Evolutionary conservation across 306 rosid genomes (phyloP).

Genomic region (Begonia peltatifolia): DNA sequence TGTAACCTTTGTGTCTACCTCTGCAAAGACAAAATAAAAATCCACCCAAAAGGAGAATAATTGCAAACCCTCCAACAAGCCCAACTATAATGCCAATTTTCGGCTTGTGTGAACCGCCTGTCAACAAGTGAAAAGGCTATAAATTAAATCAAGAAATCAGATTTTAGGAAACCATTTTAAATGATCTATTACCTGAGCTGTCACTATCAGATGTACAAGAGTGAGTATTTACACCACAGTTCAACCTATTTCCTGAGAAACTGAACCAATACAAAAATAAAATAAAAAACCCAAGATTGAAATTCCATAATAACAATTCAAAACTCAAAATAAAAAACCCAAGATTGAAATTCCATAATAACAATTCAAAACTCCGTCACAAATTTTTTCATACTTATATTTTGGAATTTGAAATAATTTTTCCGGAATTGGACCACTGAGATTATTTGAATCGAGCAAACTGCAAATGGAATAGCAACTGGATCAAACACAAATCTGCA

Average conservation of each 20-base stretch:
- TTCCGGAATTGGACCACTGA: constrained; percentile 67
- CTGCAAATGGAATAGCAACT: constrained; percentile 36
- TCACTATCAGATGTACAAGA: constrained; percentile 37
- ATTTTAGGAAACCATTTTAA: constrained; percentile 4
- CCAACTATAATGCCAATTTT: constrained; percentile 65
- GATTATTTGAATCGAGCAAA: constrained; percentile 54
- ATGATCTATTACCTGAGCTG: constrained; percentile 41
- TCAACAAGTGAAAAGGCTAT: constrained; percentile 11
- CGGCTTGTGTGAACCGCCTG: constrained; percentile 50
- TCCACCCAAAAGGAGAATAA: constrained; percentile 35
- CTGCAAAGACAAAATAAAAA: constrained; percentile 45
- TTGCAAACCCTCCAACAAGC: constrained; percentile 37
- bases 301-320: not conserved
- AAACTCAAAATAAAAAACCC: not conserved
- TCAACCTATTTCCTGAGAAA: constrained; percentile 72
- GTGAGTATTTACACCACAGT: constrained; percentile 43
- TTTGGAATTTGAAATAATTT: constrained; percentile 36
- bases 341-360: not conserved
- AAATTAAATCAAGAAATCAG: not conserved
- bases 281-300: not conserved
- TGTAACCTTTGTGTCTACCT: constrained; percentile 48
- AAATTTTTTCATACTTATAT: constrained; percentile 57
- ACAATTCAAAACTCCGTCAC: not conserved
- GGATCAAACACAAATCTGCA: too few species aligned
- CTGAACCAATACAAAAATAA: constrained; percentile 34